These are phyloP conservation scores for Cryptosporidium felis DNA, from an alignment of 169 alveolate species.

Conservation along the genomic window DNA sequence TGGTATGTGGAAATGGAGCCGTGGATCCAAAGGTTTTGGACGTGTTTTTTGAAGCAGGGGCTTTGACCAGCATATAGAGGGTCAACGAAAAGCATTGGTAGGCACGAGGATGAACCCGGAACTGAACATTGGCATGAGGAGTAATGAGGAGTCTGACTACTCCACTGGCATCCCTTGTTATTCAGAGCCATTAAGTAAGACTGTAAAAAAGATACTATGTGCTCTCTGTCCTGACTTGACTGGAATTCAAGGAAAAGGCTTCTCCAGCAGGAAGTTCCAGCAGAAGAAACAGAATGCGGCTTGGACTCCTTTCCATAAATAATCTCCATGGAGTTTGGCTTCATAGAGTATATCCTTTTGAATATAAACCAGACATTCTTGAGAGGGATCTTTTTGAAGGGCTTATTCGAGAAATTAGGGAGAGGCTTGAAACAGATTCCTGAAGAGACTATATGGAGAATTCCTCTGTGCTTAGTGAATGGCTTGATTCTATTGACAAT, in stretches of 20 bases:
- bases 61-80: slow-evolving; percentile 67
- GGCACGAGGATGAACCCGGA: slow-evolving; percentile 14
- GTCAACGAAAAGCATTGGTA: slow-evolving; percentile 54
- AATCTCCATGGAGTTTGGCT: slow-evolving; percentile 83
- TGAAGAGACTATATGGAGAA: slow-evolving; percentile 79
- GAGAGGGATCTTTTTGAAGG: slow-evolving; percentile 78
- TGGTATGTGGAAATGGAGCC: slow-evolving; percentile 93
- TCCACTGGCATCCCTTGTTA: background rate
- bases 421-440: slow-evolving; percentile 82
- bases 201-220: slow-evolving; percentile 76
- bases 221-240: slow-evolving; percentile 78
- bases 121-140: slow-evolving; percentile 39
- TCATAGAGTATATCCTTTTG: slow-evolving; percentile 81
- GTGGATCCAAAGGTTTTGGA: slow-evolving; percentile 86
- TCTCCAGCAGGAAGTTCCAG: slow-evolving; percentile 74
- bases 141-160: background rate
- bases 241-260: slow-evolving; percentile 82
- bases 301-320: slow-evolving; percentile 78
- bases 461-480: slow-evolving; percentile 81
- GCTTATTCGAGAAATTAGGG: slow-evolving; percentile 84
- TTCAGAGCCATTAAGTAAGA: slow-evolving; percentile 74
- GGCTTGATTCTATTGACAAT: slow-evolving; percentile 77
- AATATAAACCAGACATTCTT: slow-evolving; percentile 79
- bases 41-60: slow-evolving; percentile 74
- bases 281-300: background rate